Base-by-base conservation (phyloP, 164 flowering plant genomes). In the Euptelea pleiosperma region DNA sequence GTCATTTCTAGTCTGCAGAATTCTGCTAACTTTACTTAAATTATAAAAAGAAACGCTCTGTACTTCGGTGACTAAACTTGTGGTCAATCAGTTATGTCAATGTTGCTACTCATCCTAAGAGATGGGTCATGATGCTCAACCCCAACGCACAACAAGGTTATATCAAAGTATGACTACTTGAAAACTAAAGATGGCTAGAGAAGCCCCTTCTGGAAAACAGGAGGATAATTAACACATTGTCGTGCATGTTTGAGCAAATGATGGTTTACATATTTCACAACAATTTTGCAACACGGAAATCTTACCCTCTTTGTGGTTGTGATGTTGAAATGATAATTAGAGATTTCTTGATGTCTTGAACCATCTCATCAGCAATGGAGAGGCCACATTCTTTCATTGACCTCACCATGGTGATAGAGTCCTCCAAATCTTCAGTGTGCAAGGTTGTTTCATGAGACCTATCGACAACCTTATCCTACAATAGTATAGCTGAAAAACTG, bases 371-470 rank as follows among this genome's bases (percentile, higher is more conserved):
- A 25, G 79, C 83, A 53, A 86, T 73, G 11, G 75, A 70, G 18
- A 60, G 59, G 21, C 95, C 98, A 58, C 81, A 82, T 30, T 81
- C 85, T 65, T 81, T 86, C 96, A 91, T 86, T 30, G 98, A 89
- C 24, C 69, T 73, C 69, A 86, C 73, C 79, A 77, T 66, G 31
- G 65, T 29, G 26, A 91, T 76, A 22, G 96, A 89, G 58, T 91
- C 98, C 60, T 85, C 95, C 48, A 68, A 72, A 60, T 89, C 95
- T 70, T 86, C 86, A 8, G 86, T 73, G 61, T 83, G 96, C 70
- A 88, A 64, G 59, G 65, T 58, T 40, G 75, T 66, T 52, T 81
- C 90, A 35, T 54, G 82, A 45, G 90, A 81, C 62, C 79, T 86
- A 45, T 72, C 75, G 40, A 47, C 67, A 22, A 86, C 63, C 11